Conservation (phyloP, 768 basidiomycete genomes). For the Mycena sanguinolenta region DNA sequence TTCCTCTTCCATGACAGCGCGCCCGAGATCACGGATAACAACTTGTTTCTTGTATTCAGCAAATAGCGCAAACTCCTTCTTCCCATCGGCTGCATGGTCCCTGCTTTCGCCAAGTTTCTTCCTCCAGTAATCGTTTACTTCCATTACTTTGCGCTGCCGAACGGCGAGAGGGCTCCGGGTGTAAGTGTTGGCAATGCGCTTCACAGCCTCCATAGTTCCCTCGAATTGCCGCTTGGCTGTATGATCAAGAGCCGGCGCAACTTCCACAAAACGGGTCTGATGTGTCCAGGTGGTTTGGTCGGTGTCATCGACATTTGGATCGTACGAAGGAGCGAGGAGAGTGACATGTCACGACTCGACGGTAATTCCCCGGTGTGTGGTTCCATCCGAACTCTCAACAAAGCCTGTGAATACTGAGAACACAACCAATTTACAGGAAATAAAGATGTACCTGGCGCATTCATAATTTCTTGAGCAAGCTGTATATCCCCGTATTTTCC, state of each 20-base stretch:
- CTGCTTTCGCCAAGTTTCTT: too few relatives aligned
- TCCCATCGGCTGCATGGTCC: too few relatives aligned
- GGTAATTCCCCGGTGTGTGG: slow-evolving; percentile 41
- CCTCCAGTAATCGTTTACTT: slow-evolving; percentile 19
- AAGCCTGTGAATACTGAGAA: slow-evolving; percentile 23
- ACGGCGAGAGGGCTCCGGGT: slow-evolving; percentile 13
- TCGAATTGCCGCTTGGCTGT: slow-evolving; percentile 14
- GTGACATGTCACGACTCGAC: too few relatives aligned
- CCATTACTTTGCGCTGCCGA: background rate
- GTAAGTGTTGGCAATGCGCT: slow-evolving; percentile 8
- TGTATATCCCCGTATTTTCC: slow-evolving; percentile 33
- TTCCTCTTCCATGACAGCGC: too few relatives aligned
- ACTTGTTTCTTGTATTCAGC: too few relatives aligned
- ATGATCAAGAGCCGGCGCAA: slow-evolving; percentile 19
- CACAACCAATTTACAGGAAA: slow-evolving; percentile 2
- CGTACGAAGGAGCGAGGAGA: slow-evolving; percentile 37
- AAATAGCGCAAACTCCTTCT: too few relatives aligned
- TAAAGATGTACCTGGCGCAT: slow-evolving; percentile 25
- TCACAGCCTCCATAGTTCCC: background rate
- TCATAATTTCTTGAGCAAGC: too few relatives aligned
- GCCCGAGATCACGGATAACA: too few relatives aligned
- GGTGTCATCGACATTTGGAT: slow-evolving; percentile 30
- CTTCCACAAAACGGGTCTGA: slow-evolving; percentile 4
- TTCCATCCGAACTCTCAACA: slow-evolving; percentile 43
- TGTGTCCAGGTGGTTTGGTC: slow-evolving; percentile 37